These are phyloP conservation scores for Penicillium arizonense DNA, from an alignment of 495 filamentous ascomycete genomes.

Conservation along the genomic window DNA sequence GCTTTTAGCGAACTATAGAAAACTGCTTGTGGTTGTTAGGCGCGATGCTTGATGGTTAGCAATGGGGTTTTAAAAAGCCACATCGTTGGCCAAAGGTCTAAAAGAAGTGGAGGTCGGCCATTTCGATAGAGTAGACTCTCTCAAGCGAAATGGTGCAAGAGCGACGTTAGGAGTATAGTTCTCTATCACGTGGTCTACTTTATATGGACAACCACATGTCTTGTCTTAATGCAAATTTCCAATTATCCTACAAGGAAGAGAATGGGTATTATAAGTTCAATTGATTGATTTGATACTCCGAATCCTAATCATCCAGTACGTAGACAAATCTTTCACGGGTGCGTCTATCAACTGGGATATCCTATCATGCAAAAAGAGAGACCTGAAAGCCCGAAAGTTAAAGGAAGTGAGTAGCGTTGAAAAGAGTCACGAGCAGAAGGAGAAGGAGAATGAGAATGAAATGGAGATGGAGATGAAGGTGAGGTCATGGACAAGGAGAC, in stretches of 20 bases:
- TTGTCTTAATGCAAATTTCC: no score
- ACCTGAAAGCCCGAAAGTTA: not conserved
- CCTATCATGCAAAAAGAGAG: slow-evolving; percentile 16
- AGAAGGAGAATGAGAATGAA: slow-evolving; percentile 4
- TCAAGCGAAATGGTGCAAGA: no score
- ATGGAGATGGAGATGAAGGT: not conserved
- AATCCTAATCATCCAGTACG: not conserved
- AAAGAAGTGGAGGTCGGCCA: no score
- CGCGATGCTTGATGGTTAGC: no score
- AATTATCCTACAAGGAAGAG: not conserved
- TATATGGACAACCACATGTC: no score
- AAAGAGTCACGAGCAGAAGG: not conserved
- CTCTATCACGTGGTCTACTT: no score
- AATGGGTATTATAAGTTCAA: not conserved
- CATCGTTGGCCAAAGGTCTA: no score
- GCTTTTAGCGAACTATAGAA: no score
- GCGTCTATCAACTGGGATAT: not conserved
- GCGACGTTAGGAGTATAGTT: no score
- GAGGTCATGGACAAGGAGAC: not conserved
- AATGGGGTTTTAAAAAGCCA: no score
- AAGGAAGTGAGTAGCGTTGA: not conserved
- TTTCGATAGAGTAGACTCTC: no score
- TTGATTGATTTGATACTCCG: not conserved
- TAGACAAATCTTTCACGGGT: not conserved
- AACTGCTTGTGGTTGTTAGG: no score